These are phyloP conservation scores for Talaromyces adpressus DNA, from an alignment of 495 filamentous ascomycete species.

Conservation along the genomic window DNA sequence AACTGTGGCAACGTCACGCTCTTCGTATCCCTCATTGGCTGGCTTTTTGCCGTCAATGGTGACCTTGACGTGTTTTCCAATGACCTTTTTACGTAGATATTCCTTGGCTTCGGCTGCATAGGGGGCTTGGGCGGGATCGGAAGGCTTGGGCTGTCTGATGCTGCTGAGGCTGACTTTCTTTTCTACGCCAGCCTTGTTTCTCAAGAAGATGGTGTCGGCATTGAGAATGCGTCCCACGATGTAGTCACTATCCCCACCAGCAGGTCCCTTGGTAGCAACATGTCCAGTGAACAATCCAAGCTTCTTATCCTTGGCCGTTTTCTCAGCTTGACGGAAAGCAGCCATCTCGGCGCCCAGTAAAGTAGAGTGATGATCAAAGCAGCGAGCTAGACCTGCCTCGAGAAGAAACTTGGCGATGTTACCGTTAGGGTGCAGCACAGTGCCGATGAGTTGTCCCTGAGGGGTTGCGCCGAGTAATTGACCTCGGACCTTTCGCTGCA, in stretches of 20 bases:
- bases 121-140: conserved; percentile 73
- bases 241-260: conserved; percentile 59
- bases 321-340: conserved; percentile 77
- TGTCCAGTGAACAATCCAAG: conserved; percentile 72
- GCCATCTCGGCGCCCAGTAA: conserved; percentile 84
- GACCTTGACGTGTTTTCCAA: conserved; percentile 89
- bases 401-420: conserved; percentile 87
- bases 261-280: conserved; percentile 51
- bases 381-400: conserved; percentile 80
- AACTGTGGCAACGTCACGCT: conserved; percentile 88
- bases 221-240: conserved; percentile 77
- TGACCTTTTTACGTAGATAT: conserved; percentile 84
- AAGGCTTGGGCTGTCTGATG: conserved; percentile 80
- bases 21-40: conserved; percentile 85
- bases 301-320: conserved; percentile 66
- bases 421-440: conserved; percentile 78
- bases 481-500: conserved; percentile 79
- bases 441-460: conserved; percentile 74
- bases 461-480: conserved; percentile 79
- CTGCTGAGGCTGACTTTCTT: conserved; percentile 90
- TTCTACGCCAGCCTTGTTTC: conserved; percentile 75
- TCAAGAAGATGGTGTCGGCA: conserved; percentile 81
- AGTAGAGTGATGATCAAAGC: conserved; percentile 89
- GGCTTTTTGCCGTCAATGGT: conserved; percentile 85
- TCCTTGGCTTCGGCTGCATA: conserved; percentile 94